These are phyloP conservation scores for Fusarium mundagurra DNA, from an alignment of 2,329 filamentous ascomycete genomes.

Conservation along the genomic window DNA sequence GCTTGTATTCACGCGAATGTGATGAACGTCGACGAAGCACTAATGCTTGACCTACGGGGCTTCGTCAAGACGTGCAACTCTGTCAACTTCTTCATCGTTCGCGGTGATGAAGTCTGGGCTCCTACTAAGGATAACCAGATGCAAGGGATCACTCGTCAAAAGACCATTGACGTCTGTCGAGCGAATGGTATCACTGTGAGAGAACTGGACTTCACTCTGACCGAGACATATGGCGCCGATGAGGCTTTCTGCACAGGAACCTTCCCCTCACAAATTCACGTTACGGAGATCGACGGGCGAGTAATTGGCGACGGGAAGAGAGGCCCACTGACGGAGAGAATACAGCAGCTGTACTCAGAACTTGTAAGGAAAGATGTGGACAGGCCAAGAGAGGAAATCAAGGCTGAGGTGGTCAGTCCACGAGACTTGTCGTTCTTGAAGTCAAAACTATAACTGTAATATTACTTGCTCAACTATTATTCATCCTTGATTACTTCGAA, in stretches of 20 bases:
- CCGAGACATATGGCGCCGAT: not conserved
- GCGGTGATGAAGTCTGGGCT: not conserved
- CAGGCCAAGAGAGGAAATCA: not conserved
- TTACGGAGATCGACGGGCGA: not conserved
- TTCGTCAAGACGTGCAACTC: conserved; percentile 15
- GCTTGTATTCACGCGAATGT: not conserved
- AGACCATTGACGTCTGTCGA: not conserved
- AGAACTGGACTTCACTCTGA: not conserved
- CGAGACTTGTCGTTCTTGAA: not conserved
- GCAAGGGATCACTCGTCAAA: not conserved
- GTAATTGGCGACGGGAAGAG: not conserved
- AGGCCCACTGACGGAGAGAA: not conserved
- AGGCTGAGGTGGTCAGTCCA: not conserved
- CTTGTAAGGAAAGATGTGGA: not conserved
- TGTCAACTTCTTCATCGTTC: conserved; percentile 6
- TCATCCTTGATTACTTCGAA: not conserved
- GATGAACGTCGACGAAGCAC: not conserved
- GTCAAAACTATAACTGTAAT: not conserved
- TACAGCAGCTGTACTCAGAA: not conserved
- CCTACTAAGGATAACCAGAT: conserved; percentile 15
- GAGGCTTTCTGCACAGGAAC: conserved; percentile 3
- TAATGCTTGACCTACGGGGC: not conserved
- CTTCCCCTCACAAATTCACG: not conserved
- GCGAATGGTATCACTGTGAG: rapidly evolving
- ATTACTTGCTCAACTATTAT: rapidly evolving